phyloP scores from a whole-genome alignment of 768 basidiomycete genomes.

The Melanogaster broomeanus region DNA sequence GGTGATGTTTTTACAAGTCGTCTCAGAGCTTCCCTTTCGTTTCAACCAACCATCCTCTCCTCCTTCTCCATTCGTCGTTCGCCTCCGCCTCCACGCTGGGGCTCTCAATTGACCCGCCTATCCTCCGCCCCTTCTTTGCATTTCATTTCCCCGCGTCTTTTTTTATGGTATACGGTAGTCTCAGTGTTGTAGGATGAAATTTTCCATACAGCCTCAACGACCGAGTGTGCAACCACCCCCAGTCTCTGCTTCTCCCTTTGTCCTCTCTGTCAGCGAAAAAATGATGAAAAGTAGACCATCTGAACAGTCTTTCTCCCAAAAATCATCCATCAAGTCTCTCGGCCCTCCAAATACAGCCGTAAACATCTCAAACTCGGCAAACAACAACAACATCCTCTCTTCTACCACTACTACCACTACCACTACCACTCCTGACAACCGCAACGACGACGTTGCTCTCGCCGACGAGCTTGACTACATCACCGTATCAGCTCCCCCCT shows the following conservation, averaged over 20 bases:
- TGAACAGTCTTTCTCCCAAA: conserved; percentile 45
- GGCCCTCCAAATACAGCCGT: conserved; percentile 11
- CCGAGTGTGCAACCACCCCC: conserved; percentile 22
- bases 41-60: background rate
- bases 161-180: conserved; percentile 3
- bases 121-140: background rate
- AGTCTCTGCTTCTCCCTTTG: conserved; percentile 38
- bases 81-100: background rate
- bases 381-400: conserved; percentile 16
- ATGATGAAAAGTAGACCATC: conserved; percentile 50
- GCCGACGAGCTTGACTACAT: conserved; percentile 79
- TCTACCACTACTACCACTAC: conserved; percentile 46
- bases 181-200: conserved; percentile 20
- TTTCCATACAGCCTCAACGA: conserved; percentile 15
- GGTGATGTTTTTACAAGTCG: no score
- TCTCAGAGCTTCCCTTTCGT: no score
- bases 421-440: conserved; percentile 41
- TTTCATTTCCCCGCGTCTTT: conserved; percentile 3
- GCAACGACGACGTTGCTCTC: conserved; percentile 36
- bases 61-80: background rate
- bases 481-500: conserved; percentile 40
- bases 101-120: background rate
- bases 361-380: conserved; percentile 14
- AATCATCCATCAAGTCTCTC: conserved; percentile 19
- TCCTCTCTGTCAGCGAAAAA: conserved; percentile 40